Evolutionary conservation across 2,329 filamentous ascomycete genomes (phyloP).

Genomic region (Colletotrichum zoysiae): DNA sequence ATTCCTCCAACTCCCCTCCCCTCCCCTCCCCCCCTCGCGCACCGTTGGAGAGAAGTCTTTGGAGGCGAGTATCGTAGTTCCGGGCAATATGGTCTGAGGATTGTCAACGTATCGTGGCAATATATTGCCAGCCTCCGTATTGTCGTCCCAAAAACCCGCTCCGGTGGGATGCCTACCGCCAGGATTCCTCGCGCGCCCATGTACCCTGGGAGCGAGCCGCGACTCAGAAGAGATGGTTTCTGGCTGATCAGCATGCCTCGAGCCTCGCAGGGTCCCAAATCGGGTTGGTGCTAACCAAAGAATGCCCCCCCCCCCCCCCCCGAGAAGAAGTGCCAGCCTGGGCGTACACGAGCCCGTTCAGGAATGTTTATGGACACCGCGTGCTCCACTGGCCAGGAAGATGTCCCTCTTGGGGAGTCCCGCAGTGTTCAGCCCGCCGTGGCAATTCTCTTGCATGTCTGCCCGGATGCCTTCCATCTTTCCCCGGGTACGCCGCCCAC

Average conservation of each 20-base stretch:
- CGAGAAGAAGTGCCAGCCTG: neutral
- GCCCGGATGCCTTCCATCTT: slow-evolving; percentile 10
- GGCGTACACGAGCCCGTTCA: neutral
- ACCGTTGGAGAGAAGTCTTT: neutral
- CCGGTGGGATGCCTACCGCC: neutral
- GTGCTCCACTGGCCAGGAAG: neutral
- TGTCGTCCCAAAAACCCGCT: neutral
- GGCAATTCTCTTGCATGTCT: slow-evolving; percentile 20
- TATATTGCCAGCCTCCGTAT: slow-evolving; percentile 7
- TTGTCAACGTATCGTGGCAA: neutral
- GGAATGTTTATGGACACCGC: slow-evolving; percentile 20
- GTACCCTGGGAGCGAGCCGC: neutral
- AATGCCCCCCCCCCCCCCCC: too few species aligned
- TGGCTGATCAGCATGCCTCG: slow-evolving; percentile 5
- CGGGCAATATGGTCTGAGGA: neutral
- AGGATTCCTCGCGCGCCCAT: neutral
- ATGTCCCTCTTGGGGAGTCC: neutral
- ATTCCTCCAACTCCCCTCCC: neutral
- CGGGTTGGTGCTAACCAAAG: neutral
- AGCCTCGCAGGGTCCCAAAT: neutral
- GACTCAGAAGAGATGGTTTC: slow-evolving; percentile 3
- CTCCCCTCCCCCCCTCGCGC: neutral
- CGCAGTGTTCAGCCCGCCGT: slow-evolving; percentile 24
- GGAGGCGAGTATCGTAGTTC: neutral
- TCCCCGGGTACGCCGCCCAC: neutral